Conservation (phyloP, 495 filamentous ascomycete species). For the Bombardia bombarda region DNA sequence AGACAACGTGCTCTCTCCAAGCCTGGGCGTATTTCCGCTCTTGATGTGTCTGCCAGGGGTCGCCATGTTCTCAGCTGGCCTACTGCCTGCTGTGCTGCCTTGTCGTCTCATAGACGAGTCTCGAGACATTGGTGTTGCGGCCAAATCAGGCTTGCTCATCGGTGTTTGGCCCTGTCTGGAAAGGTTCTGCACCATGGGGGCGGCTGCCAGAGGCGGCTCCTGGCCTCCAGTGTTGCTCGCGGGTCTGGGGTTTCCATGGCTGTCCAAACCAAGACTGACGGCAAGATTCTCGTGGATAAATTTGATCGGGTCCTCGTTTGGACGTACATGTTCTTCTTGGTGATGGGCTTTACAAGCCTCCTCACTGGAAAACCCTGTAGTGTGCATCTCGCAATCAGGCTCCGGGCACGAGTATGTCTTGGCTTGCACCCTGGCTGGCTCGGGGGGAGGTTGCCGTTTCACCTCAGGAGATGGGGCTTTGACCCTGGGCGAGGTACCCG, state of each 20-base stretch:
- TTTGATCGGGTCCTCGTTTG: conserved; percentile 42
- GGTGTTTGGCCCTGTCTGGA: conserved; percentile 42
- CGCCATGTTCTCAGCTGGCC: conserved; percentile 15
- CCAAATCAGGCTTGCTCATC: conserved; percentile 22
- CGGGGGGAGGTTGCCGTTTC: conserved; percentile 33
- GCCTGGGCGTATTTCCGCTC: conserved; percentile 12
- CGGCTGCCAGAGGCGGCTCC: conserved; percentile 8
- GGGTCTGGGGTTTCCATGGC: conserved; percentile 32
- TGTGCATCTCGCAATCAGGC: conserved; percentile 35
- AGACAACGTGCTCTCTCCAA: conserved; percentile 13
- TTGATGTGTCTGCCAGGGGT: conserved; percentile 22
- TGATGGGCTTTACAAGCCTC: conserved; percentile 43
- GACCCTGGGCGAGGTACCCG: conserved; percentile 40
- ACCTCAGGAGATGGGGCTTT: conserved; percentile 38
- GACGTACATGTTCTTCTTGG: conserved; percentile 47
- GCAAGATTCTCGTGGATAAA: conserved; percentile 42
- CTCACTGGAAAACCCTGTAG: conserved; percentile 45
- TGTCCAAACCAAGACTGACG: conserved; percentile 34
- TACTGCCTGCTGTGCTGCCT: conserved; percentile 28
- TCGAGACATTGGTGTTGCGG: conserved; percentile 38
- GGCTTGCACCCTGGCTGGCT: conserved; percentile 22
- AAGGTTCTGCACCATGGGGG: conserved; percentile 22
- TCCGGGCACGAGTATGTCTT: conserved; percentile 36
- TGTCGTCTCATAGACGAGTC: conserved; percentile 38
- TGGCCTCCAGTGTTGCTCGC: conserved; percentile 6